These are phyloP conservation scores for Cutaneotrichosporon sp. DNA, from an alignment of 1,284 basidiomycete genomes.

Conservation along the genomic window DNA sequence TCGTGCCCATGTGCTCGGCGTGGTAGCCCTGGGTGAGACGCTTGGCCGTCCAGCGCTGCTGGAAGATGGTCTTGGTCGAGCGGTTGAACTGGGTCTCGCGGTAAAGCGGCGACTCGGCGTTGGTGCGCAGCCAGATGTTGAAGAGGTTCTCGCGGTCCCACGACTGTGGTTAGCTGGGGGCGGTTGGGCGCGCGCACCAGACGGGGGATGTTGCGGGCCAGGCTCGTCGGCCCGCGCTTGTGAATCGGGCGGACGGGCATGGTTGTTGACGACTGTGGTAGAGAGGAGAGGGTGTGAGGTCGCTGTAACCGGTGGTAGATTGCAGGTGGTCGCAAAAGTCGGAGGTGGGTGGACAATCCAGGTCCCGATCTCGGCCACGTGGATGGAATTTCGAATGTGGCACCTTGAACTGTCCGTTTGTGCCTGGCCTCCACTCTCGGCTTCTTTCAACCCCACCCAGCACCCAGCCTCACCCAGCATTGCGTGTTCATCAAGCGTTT, in stretches of 20 bases:
- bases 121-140: conserved; percentile 70
- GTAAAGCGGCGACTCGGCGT: conserved; percentile 55
- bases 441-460: too few species aligned
- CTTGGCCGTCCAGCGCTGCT: conserved; percentile 90
- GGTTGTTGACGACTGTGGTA: conserved; percentile 8
- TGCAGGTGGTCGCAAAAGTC: conserved; percentile 16
- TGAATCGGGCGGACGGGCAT: conserved; percentile 23
- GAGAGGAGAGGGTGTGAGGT: too few species aligned
- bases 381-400: conserved; percentile 10
- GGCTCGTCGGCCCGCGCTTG: conserved; percentile 33
- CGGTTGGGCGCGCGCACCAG: conserved; percentile 40
- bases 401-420: neutral
- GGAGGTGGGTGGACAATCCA: conserved; percentile 8
- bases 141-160: conserved; percentile 79
- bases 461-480: too few species aligned
- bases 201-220: conserved; percentile 47
- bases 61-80: conserved; percentile 72
- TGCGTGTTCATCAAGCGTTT: too few species aligned
- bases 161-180: conserved; percentile 60
- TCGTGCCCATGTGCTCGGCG: conserved; percentile 91
- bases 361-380: conserved; percentile 3
- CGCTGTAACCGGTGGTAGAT: too few species aligned
- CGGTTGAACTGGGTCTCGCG: conserved; percentile 63
- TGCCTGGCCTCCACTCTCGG: conserved; percentile 1
- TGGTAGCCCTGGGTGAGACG: conserved; percentile 89